Base-by-base conservation (phyloP, 805 yeast species). In the Yarrowia sp. region DNA sequence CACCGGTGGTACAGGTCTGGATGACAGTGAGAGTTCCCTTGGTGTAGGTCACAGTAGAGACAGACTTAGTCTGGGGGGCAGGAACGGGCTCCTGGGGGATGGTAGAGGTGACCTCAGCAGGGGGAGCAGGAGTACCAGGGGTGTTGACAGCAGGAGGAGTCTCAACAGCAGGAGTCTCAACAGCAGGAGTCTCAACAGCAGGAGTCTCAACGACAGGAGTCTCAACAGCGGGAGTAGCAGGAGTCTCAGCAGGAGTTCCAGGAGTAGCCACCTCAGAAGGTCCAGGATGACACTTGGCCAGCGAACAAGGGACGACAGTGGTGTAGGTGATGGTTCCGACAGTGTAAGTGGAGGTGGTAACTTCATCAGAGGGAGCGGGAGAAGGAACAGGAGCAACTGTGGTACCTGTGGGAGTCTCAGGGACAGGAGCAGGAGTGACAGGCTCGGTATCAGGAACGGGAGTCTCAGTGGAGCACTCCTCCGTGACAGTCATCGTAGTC, bases 311-410 rank as follows among this genome's bases (percentile, higher is more conserved):
- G 19, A 52, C 58, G 9, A 12, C 33, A 3, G 42, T 19, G 15
- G 58, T 52, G 43, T 36, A 52, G 13, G 58, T 52, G 58, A 19
- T 1, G 43, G 58, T 52, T 36, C 43, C 58, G 47, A 12, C 47
- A 13, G 47, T 43, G 44, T 40, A 40, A n/a, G 44, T 40, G 19
- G 30, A 24, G 30, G 30, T 24, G 3, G 30, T 24, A 4, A 24
- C 30, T 24, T 24, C 30, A 24, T 24, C 30, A 24, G 30, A 24
- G 30, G 30, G 30, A 24, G 30, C 30, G 6, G 30, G 30, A 24
- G 30, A 24, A 7, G 30, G 30, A 24, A 24, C 30, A 24, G 30
- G 30, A 24, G 9, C 44, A 17, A 50, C 56, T 12, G 40, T 34
- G 56, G 15, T 24, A 24, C 30, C 30, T 1, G 24, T 14, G 9